Percentiles rank a stretch among this genome's conserved stretches.
Evolutionary conservation across 2,329 filamentous ascomycete genomes (phyloP).

Genomic region (Nigrograna mackinnonii): DNA sequence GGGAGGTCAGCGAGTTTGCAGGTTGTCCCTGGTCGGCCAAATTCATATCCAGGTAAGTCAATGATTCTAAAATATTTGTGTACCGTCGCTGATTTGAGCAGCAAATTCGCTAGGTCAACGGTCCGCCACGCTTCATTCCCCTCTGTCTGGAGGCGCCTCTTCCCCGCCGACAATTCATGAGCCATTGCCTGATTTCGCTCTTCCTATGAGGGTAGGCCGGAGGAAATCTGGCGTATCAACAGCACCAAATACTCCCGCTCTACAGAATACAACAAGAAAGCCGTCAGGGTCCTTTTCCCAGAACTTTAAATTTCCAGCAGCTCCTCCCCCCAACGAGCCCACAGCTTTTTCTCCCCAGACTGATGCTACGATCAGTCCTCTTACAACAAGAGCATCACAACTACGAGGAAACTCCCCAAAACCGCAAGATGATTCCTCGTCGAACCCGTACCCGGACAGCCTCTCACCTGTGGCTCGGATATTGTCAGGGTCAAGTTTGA

Average conservation of each 20-base stretch:
- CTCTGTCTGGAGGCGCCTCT: conserved; percentile 43
- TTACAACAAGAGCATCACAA: conserved; percentile 44
- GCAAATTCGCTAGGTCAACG: conserved; percentile 33
- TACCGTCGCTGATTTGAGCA: conserved; percentile 21
- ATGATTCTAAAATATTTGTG: conserved; percentile 1
- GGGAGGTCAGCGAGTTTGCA: conserved; percentile 81
- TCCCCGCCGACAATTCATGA: conserved; percentile 38
- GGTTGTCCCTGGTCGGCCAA: conserved; percentile 58
- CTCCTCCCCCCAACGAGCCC: conserved; percentile 33
- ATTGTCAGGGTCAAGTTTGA: conserved; percentile 75
- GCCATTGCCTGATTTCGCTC: conserved; percentile 25
- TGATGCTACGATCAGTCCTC: conserved; percentile 40
- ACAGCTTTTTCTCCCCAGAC: conserved; percentile 31
- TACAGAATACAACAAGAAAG: conserved; percentile 41
- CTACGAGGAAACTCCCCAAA: conserved; percentile 25
- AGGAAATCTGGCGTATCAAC: conserved; percentile 34
- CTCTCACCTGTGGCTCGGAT: conserved; percentile 67
- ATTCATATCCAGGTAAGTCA: conserved; percentile 33
- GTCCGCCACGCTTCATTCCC: conserved; percentile 45
- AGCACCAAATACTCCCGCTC: conserved; percentile 44
- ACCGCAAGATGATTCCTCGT: conserved; percentile 20
- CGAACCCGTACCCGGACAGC: conserved; percentile 57
- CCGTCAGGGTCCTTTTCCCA: conserved; percentile 47
- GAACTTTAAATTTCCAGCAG: conserved; percentile 62
- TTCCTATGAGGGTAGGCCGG: conserved; percentile 32